These are phyloP conservation scores for Cephalotrichum gorgonifer DNA, from an alignment of 2,329 filamentous ascomycete genomes.

Conservation along the genomic window DNA sequence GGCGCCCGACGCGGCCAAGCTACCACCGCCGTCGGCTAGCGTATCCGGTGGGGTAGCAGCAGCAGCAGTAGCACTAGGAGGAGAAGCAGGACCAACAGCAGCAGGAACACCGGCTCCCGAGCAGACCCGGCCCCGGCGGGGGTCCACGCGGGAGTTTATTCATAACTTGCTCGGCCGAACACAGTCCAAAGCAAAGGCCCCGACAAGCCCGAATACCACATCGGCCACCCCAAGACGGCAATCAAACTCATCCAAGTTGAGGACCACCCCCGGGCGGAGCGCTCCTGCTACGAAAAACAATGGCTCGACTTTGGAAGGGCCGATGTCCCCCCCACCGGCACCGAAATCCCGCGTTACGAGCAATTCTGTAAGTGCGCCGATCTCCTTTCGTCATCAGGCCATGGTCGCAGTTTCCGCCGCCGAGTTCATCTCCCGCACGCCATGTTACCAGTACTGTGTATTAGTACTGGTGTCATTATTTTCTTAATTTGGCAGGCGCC, in stretches of 20 bases:
- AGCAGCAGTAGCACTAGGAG: neutral
- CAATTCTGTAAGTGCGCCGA: slow-evolving; percentile 2
- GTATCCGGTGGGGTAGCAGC: neutral
- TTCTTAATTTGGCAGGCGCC: too few species aligned
- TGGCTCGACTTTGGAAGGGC: neutral
- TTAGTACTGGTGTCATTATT: slow-evolving; percentile 1
- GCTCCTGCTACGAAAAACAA: neutral
- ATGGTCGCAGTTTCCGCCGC: neutral
- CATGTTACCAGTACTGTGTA: neutral
- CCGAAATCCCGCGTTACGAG: neutral
- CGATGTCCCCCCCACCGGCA: slow-evolving; percentile 3
- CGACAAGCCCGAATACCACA: neutral
- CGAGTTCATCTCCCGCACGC: neutral
- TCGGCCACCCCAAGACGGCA: neutral
- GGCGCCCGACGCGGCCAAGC: neutral
- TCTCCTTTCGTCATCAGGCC: slow-evolving; percentile 1
- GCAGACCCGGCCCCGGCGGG: neutral
- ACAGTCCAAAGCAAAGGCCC: neutral
- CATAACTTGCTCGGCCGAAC: neutral
- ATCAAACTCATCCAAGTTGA: neutral
- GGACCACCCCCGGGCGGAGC: neutral
- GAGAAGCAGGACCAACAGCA: neutral
- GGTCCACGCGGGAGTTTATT: neutral
- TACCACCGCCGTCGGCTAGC: neutral
- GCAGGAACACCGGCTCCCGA: too few species aligned